Base-by-base conservation (phyloP, 345 rosid species). In the Populus tremula region DNA sequence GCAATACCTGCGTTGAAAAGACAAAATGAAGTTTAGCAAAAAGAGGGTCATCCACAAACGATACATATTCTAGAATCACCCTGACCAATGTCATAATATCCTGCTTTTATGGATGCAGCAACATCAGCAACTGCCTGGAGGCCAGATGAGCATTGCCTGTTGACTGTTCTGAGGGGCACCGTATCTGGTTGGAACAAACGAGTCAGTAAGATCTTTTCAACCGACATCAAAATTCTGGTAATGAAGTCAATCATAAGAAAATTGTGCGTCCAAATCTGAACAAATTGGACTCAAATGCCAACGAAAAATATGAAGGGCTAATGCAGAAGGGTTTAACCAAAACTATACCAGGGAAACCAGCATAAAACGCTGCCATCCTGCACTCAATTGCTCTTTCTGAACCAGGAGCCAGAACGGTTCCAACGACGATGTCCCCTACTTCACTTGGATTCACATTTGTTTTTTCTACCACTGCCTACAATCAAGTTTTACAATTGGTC, bases 61-160 rank as follows among this genome's bases (percentile, higher is more conserved):
- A 25, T 4, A 43, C n/a, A 72, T 35, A 73, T 25, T 33, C 27
- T n/a, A 31, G 18, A 6, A 75, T 71, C 53, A 61, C 17, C 49
- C 81, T 67, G 76, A 91, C 97, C 97, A 59, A 95, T 88, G 70
- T 95, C 93, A 76, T 93, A 93, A 81, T 79, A 91, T 72, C 99
- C 99, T 21, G 97, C 92, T 89, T 88, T 93, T 70, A 95, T 90
- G 74, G 89, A 85, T 75, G 92, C 94, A 76, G 94, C 98, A 80
- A 93, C 94, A 87, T 94, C 98, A 78, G 94, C 97, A 72, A 94
- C 97, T 10, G 97, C 98, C 77, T 92, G 98, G 50, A 94, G 87
- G 5, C 97, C 95, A 7, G 98, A 94, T 72, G 98, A 94, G 77
- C 98, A 94, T 84, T 92, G 97, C 85, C 97, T 90, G 78, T 92